Percentiles rank a stretch among this genome's conserved stretches.
Conservation (phyloP, 306 rosid species). For the Erythrophleum fordii region DNA sequence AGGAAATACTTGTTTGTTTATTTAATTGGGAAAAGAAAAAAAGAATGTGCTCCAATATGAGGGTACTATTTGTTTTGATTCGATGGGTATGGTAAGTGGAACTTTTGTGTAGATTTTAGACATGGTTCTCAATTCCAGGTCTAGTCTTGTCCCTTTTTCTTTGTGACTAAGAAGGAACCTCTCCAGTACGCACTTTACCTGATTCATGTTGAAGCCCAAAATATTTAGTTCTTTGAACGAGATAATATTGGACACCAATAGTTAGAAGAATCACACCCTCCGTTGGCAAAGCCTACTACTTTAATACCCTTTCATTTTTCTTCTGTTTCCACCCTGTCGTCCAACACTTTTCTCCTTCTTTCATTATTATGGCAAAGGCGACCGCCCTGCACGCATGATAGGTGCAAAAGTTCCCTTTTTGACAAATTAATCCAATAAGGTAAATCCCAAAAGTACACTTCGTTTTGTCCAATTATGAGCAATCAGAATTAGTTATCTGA, state of each 20-base stretch:
- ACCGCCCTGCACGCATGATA: not conserved
- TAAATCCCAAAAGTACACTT: too few relatives aligned
- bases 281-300: not conserved
- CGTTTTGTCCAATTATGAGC: too few relatives aligned
- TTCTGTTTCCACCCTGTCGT: constrained; percentile 11
- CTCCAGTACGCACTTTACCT: not conserved
- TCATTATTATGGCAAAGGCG: not conserved
- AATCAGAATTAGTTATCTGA: too few relatives aligned
- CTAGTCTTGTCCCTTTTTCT: constrained; percentile 41
- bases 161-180: constrained; percentile 19
- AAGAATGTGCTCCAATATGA: constrained; percentile 18
- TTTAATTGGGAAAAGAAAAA: not conserved
- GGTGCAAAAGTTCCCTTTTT: not conserved
- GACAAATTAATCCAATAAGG: too few relatives aligned
- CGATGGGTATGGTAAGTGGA: constrained; percentile 11
- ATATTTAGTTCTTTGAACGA: not conserved
- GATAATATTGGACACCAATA: not conserved
- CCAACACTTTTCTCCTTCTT: not conserved
- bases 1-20: not conserved
- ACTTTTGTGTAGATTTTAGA: not conserved
- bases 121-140: constrained; percentile 38
- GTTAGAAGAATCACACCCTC: not conserved
- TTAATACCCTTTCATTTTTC: not conserved
- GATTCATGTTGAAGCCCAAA: not conserved
- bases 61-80: constrained; percentile 24